phyloP scores from a whole-genome alignment of 768 basidiomycete genomes.

The Serpula lacrymans region DNA sequence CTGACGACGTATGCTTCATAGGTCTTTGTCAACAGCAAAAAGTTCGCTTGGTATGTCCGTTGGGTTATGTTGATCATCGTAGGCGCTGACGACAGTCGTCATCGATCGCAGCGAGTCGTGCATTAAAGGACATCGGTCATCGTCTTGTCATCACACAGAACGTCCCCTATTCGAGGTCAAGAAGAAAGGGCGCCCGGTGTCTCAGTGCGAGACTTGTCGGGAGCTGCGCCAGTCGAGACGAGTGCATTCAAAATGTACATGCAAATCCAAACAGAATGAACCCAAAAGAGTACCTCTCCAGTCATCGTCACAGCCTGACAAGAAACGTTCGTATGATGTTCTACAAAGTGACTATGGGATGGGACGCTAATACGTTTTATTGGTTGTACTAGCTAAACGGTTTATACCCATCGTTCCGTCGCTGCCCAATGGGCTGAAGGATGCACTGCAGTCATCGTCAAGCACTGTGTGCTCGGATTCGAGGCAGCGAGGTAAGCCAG shows the following conservation, averaged over 20 bases:
- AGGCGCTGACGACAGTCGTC: slow-evolving; percentile 12
- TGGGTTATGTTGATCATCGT: neutral
- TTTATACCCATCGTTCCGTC: slow-evolving; percentile 71
- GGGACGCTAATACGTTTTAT: slow-evolving; percentile 3
- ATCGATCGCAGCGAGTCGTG: slow-evolving; percentile 75
- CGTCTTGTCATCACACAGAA: slow-evolving; percentile 81
- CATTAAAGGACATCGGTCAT: slow-evolving; percentile 93
- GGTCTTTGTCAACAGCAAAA: slow-evolving; percentile 76
- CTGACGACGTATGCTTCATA: no score
- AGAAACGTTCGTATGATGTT: slow-evolving; percentile 25
- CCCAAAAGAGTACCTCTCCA: slow-evolving; percentile 30
- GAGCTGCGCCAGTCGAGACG: slow-evolving; percentile 76
- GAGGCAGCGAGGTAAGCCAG: slow-evolving; percentile 46
- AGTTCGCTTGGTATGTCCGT: slow-evolving; percentile 61
- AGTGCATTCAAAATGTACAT: slow-evolving; percentile 81
- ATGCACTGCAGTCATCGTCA: slow-evolving; percentile 36
- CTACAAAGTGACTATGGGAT: neutral
- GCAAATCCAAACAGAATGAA: slow-evolving; percentile 40
- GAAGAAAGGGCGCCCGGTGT: slow-evolving; percentile 89
- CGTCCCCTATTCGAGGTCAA: slow-evolving; percentile 91
- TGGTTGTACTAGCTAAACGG: slow-evolving; percentile 43
- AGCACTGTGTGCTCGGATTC: slow-evolving; percentile 34
- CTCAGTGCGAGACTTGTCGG: slow-evolving; percentile 85
- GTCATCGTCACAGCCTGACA: slow-evolving; percentile 25
- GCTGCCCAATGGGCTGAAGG: slow-evolving; percentile 70